phyloP scores from a whole-genome alignment of 1,284 basidiomycete genomes.

The Sporisorium sorghi region DNA sequence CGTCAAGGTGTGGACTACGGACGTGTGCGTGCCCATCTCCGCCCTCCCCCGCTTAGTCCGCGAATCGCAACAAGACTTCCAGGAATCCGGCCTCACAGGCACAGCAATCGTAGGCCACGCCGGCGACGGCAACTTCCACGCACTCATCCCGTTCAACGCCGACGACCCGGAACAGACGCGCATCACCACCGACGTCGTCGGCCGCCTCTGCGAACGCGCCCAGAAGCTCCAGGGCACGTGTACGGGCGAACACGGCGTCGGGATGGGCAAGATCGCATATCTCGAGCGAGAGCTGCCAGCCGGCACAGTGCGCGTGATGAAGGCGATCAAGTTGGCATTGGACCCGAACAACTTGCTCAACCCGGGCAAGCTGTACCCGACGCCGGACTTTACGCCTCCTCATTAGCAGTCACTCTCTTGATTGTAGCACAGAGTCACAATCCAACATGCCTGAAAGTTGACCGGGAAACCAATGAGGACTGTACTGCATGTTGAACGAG shows the following conservation, averaged over 20 bases:
- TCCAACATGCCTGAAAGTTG: not conserved
- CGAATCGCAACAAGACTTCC: slow-evolving; percentile 49
- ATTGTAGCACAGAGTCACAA: not conserved
- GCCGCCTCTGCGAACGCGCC: slow-evolving; percentile 71
- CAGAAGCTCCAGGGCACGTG: slow-evolving; percentile 72
- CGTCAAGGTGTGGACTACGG: slow-evolving; percentile 80
- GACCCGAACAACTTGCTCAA: slow-evolving; percentile 63
- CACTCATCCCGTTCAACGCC: slow-evolving; percentile 55
- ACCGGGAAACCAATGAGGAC: slow-evolving; percentile 1
- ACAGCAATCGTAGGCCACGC: slow-evolving; percentile 82
- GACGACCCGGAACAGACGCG: slow-evolving; percentile 42
- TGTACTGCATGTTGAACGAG: slow-evolving; percentile 28
- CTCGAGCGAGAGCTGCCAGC: slow-evolving; percentile 57
- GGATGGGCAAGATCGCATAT: slow-evolving; percentile 58
- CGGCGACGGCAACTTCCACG: slow-evolving; percentile 78
- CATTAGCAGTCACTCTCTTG: not conserved
- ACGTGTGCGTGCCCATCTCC: slow-evolving; percentile 80
- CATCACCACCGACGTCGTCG: slow-evolving; percentile 71
- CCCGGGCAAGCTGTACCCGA: slow-evolving; percentile 57
- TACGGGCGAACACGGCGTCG: slow-evolving; percentile 69
- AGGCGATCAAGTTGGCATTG: slow-evolving; percentile 53
- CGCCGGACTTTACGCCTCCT: slow-evolving; percentile 10
- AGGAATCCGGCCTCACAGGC: slow-evolving; percentile 22
- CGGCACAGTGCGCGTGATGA: slow-evolving; percentile 55
- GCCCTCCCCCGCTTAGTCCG: slow-evolving; percentile 79